Base-by-base conservation (phyloP, 768 basidiomycete species). In the Coprinellus aureogranulatus region DNA sequence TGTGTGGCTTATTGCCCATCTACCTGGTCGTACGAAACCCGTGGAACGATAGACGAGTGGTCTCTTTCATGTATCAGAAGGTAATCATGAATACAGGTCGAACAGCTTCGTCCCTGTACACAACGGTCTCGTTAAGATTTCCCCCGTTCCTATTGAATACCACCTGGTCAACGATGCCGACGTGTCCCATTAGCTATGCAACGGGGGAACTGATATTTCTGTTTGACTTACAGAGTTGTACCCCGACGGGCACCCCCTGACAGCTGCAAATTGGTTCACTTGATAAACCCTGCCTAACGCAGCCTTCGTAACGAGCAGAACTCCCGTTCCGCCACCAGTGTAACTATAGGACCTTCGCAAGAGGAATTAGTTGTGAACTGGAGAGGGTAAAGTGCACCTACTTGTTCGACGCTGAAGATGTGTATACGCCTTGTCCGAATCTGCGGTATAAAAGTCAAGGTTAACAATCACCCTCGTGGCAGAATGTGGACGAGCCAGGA, bases 81-180 rank as follows among this genome's bases (percentile, higher is more conserved):
- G 66, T 59, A 20, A 72, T 65, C 28, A 72, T 44, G 39, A 70
- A 72, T 1, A 70, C 68, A 23, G 71, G 71, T 25, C 71, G 66
- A 57, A 72, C 71, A 4, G 71, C 70, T 56, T 68, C 71, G 49
- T 71, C 65, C 4, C 57, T 59, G 53, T 71, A 72, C 8, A 72
- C 67, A 22, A 72, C 65, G 1, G 70, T 68, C 52, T 72, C 70
- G 37, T 72, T 72, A 58, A 68, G 58, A 8, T 53, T 22, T 9
- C 60, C 61, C n/a, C 61, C 61, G 14, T 57, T 41, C 11, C 60
- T 55, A 51, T 64, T 56, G 40, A 59, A 62, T 23, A 64, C 59
- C 16, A 64, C 61, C 63, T 64, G 40, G 8, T 46, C 26, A 55
- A 31, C 10, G 18, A 39, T 26, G 10, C 16, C 16, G 2, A 11